Base-by-base conservation (phyloP, 805 yeast genomes). In the Barnettozyma pratensis region DNA sequence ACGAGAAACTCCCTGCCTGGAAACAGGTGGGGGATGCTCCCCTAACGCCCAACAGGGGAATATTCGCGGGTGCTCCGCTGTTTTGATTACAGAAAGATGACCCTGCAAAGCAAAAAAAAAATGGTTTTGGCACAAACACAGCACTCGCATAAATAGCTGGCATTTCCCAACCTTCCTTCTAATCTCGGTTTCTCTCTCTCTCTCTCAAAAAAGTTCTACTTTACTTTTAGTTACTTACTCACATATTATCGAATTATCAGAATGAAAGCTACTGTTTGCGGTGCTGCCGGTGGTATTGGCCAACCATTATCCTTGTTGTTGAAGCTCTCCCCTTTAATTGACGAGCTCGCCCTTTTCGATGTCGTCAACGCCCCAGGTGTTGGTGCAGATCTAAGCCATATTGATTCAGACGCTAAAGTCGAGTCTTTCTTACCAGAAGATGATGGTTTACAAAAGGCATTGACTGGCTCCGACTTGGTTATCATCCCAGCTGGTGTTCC, bases 401-500 rank as follows among this genome's bases (percentile, higher is more conserved):
- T 85, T 57, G 88, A 88, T 71, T 81, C 91, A 60, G 80, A 82
- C 71, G 78, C 88, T 50, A 72, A 73, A 43, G 81, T 82, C 62
- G 73, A 71, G 54, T 80, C 89, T 63, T 76, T 77, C 72, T 74
- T 80, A 51, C 86, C 87, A 59, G 85, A 77, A 56, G 79, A 83
- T 52, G 78, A 77, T 45, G 87, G 87, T 34, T 72, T 89, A 54
- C 72, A 76, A 51, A 73, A 71, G 48, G 96, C 97, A 19, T 73
- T 91, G 59, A 72, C 77, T 45, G 90, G 83, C 44, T 80, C 96
- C 45, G 95, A 90, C 61, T 83, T 91, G 52, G 91, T 91, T 46
- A 79, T 91, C 50, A 87, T 91, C 67, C 91, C 92, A 59, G 94
- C 94, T 41, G 94, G 94, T 73, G 89, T 85, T 51, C 92, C 94